Evolutionary conservation across 148 eudicot species (phyloP).

Genomic region (Rhododendron mucronatum): DNA sequence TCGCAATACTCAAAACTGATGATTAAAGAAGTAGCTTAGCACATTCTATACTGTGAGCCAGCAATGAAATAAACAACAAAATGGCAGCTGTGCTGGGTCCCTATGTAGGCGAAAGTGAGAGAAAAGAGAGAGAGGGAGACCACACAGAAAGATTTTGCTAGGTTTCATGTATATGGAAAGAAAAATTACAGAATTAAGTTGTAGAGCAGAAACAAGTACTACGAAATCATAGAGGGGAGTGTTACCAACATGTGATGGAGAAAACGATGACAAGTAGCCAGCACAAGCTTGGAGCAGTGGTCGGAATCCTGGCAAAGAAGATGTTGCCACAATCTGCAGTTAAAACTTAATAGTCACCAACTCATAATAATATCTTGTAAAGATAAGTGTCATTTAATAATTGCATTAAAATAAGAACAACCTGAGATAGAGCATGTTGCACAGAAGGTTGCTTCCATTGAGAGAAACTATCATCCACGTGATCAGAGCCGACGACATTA

Average conservation of each 20-base stretch:
- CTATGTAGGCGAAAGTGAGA: not conserved
- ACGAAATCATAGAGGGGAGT: not conserved
- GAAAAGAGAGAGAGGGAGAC: not conserved
- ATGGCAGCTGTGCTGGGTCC: not conserved
- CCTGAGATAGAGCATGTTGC: conserved; percentile 72
- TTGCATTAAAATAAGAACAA: conserved; percentile 11
- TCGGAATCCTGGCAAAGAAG: conserved; percentile 49
- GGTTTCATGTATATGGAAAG: not conserved
- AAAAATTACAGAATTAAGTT: not conserved
- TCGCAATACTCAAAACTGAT: not conserved
- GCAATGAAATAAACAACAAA: not conserved
- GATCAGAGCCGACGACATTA: conserved; percentile 34
- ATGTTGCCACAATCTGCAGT: conserved; percentile 71
- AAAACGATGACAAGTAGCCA: conserved; percentile 73
- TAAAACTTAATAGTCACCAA: conserved; percentile 3
- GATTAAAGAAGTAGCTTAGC: not conserved
- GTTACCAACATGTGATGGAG: conserved; percentile 71
- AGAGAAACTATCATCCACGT: conserved; percentile 55
- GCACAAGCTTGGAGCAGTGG: conserved; percentile 76
- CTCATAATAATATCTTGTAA: not conserved
- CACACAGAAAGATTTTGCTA: not conserved
- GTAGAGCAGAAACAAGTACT: not conserved
- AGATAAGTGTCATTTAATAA: not conserved
- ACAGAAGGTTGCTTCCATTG: conserved; percentile 74
- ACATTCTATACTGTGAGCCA: not conserved